Evolutionary conservation across 331 rosid species (phyloP).

Genomic region (Quercus tomentella): DNA sequence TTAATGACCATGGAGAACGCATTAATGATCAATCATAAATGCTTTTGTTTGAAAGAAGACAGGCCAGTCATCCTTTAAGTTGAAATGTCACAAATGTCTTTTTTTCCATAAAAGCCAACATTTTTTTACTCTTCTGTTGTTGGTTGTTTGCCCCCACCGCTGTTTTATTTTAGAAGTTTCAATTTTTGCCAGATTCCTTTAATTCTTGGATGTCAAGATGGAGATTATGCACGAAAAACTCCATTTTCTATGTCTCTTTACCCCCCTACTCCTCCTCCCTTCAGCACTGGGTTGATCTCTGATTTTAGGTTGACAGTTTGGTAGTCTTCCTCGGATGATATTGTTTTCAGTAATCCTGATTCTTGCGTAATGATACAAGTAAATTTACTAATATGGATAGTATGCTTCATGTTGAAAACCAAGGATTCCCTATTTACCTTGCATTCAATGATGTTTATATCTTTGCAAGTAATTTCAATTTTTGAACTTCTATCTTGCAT

Average conservation of each 20-base stretch:
- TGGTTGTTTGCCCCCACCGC: not conserved
- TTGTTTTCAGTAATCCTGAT: not conserved
- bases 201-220: not conserved
- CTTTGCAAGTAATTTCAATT: slow-evolving; percentile 1
- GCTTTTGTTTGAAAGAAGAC: not conserved
- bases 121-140: not conserved
- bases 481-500: slow-evolving; percentile 6
- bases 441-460: slow-evolving; percentile 5
- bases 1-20: no score
- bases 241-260: no score
- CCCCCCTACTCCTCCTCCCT: no score
- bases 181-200: not conserved
- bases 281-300: no score
- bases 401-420: not conserved
- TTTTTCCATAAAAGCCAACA: not conserved
- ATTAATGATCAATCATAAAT: not conserved
- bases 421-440: not conserved
- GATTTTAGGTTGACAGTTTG: no score
- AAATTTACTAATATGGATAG: not conserved
- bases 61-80: not conserved
- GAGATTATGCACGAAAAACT: no score
- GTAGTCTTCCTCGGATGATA: no score
- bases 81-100: not conserved
- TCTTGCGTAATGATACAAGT: not conserved
- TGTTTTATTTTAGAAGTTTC: not conserved